A percentile compares a stretch with the other conserved stretches of the same genome.
Evolutionary conservation across 2,329 filamentous ascomycete species (phyloP).

Genomic region (Phaeophleospora eucalypticola): DNA sequence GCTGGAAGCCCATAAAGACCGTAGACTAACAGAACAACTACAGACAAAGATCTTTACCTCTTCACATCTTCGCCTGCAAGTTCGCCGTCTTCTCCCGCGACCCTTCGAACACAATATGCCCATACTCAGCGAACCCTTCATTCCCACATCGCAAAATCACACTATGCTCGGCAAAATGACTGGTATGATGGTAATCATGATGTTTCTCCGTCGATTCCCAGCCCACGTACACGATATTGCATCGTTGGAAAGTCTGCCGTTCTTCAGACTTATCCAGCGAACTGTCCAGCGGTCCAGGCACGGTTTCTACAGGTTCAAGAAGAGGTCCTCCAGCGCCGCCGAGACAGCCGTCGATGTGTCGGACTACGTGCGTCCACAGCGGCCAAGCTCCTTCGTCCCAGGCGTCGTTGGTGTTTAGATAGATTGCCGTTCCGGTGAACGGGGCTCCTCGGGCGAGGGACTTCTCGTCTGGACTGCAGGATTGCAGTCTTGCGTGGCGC

Average conservation of each 20-base stretch:
- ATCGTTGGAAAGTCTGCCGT: slow-evolving; percentile 5
- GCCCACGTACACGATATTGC: slow-evolving; percentile 12
- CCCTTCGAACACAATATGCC: slow-evolving; percentile 2
- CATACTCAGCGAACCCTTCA: slow-evolving; percentile 13
- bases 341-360: slow-evolving; percentile 12
- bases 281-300: slow-evolving; percentile 4
- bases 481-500: slow-evolving; percentile 8
- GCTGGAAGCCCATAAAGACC: slow-evolving; percentile 16
- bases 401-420: slow-evolving; percentile 8
- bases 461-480: slow-evolving; percentile 10
- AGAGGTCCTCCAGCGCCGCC: slow-evolving; percentile 11
- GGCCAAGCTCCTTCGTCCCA: slow-evolving; percentile 15
- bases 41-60: neutral
- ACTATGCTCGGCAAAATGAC: slow-evolving; percentile 9
- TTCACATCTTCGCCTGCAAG: slow-evolving; percentile 2
- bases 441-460: slow-evolving; percentile 13
- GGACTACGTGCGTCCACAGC: slow-evolving; percentile 14
- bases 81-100: slow-evolving; percentile 1
- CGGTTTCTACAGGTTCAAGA: slow-evolving; percentile 7
- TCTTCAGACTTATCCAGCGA: neutral
- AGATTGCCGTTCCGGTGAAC: slow-evolving; percentile 13
- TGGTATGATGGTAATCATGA: slow-evolving; percentile 13
- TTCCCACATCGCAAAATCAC: slow-evolving; percentile 13
- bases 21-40: slow-evolving; percentile 1
- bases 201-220: slow-evolving; percentile 12